These are phyloP conservation scores for Paragyromitra xinjiangensis DNA, from an alignment of 495 filamentous ascomycete species.

Conservation along the genomic window DNA sequence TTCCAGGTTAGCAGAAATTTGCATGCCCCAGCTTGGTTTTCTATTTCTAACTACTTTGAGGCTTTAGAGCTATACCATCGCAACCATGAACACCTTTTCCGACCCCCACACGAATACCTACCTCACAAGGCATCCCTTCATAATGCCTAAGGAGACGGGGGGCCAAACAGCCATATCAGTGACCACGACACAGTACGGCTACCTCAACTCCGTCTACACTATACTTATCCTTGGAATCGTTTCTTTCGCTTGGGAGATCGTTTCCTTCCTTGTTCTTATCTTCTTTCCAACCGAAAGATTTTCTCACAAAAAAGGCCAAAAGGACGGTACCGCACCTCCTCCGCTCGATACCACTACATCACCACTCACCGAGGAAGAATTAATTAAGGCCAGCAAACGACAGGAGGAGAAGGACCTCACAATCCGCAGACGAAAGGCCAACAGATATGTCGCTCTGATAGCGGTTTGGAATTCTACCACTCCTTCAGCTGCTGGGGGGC, in stretches of 20 bases:
- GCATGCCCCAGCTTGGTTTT: not conserved
- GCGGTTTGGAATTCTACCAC: constrained; percentile 10
- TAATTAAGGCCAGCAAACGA: too few relatives aligned
- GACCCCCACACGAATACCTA: not conserved
- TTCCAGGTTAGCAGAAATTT: not conserved
- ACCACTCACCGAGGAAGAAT: not conserved
- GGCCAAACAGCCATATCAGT: constrained; percentile 6
- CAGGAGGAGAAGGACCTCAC: not conserved
- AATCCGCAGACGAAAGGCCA: constrained; percentile 18
- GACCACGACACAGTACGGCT: not conserved
- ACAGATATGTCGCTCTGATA: constrained; percentile 21
- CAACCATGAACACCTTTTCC: not conserved
- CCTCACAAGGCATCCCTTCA: not conserved
- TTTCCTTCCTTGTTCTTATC: constrained; percentile 10
- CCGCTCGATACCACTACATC: not conserved
- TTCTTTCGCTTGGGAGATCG: constrained; percentile 20
- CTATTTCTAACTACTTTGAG: not conserved
- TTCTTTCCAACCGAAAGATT: constrained; percentile 23
- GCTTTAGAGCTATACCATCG: not conserved
- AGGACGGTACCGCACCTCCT: not conserved
- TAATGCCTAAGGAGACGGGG: not conserved
- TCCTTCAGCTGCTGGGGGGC: not conserved
- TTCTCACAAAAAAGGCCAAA: not conserved
- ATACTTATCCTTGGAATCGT: constrained; percentile 18
- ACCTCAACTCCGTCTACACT: constrained; percentile 9